Evolutionary conservation across 2,329 filamentous ascomycete genomes (phyloP), one percentile per base, ranked within the genome.

Genomic region (Epichloe brachyelytri): DNA sequence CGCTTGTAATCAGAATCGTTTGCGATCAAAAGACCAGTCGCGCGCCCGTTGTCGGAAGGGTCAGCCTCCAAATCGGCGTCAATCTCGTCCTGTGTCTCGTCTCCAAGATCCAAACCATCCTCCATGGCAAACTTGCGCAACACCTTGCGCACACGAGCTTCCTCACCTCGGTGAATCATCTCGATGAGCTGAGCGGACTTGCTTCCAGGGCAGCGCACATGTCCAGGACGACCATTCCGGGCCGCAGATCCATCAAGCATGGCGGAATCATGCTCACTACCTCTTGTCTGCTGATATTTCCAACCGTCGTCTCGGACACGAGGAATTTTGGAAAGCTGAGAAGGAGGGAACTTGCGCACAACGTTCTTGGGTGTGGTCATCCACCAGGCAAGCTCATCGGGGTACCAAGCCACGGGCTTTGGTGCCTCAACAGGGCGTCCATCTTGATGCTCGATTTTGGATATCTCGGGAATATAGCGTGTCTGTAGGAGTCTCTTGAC

Each of bases 261-360:
- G 93, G 93, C 26, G 93, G 93, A 56, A 98, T 97, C 93, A 98
- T 98, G 73, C 88, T 95, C 62, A 98, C 93, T 43, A 95, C 85
- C 71, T 98, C 93, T 69, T 98, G 93, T 61, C 93, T 82, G 69
- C 87, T 95, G 62, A 98, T 97, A 67, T 97, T 98, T 61, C 93
- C 93, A 20, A 97, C 89, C 51, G 86, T 89, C 4, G 93, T 96
- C 75, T 98, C 93, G 49, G 91, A 94, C 47, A 98, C 93, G 48
- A 98, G 78, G 73, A 96, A 98, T 66, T 94, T 95, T 98, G 93
- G 71, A 98, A 97, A 30, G 87, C 85, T 47, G 89, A 84, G 66
- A 98, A 98, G 3, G 93, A 37, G 88, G 82, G 68, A 95, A 95
- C 65, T 90, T 90, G 61, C 93, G 85, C 55, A 98, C 80, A 57